Evolutionary conservation across 192 early-diverging fungal genomes (phyloP), one percentile per base, ranked within the genome.

Genomic region (Coemansia sp.): DNA sequence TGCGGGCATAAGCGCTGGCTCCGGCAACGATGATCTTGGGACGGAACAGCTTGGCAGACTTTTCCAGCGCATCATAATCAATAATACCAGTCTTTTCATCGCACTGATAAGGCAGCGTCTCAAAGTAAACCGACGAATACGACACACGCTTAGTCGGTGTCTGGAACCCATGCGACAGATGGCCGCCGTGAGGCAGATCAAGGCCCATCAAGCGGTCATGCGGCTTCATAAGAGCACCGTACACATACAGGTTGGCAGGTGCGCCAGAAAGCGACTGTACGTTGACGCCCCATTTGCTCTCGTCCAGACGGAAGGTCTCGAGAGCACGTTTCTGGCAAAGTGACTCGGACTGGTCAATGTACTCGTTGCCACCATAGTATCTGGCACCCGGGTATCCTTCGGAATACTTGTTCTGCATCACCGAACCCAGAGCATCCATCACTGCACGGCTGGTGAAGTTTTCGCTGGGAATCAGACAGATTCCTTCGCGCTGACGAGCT

Each of bases 381-480:
- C 95, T 91, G 22, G 96, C 95, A 35, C 92, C 91, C 8, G 94
- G 94, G 87, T 99, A 97, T 38, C 96, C 97, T 85, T 97, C 97
- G 28, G 95, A 96, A 87, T 98, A 99, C 86, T 99, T 99, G 91
- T 99, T 99, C 83, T 98, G 96, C 91, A 99, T 95, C 38, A 97
- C 90, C 9, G 96, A 97, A 28, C 98, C 98, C 56, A 99, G 88
- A 11, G 94, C 94, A 48, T 95, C 90, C 93, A 97, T 95, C 52
- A 98, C 98, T 0, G 96, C 90, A 51, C 90, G 89, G 52, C 95
- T 97, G 15, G 98, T 99, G 78, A 97, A 99, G 90, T 99, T 99
- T 90, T 99, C 96, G 57, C 94, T 96, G 37, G 96, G 95, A 75
- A 99, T 99, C 74, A 98, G 86, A 60, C 93, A 94, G 68, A 98